phyloP scores from a whole-genome alignment of 169 alveolate species.

The Plasmodium yoelii region DNA sequence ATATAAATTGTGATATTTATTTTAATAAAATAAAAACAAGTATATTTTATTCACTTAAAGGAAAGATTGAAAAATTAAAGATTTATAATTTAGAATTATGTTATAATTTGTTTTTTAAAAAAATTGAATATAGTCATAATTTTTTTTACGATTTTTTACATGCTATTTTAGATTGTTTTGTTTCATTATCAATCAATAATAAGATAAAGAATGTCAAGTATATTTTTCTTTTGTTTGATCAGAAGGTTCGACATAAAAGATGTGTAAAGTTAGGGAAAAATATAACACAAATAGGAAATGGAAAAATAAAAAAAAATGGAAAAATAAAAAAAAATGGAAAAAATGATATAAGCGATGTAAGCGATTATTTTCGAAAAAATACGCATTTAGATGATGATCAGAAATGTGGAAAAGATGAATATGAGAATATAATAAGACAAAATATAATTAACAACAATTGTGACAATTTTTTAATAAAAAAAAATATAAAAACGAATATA shows the following conservation, averaged over 20 bases:
- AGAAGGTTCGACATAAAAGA: constrained; percentile 26
- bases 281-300: not conserved
- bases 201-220: constrained; percentile 34
- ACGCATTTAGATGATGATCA: not conserved
- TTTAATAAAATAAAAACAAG: constrained; percentile 62
- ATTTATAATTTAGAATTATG: constrained; percentile 54
- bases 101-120: constrained; percentile 40
- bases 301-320: too few relatives aligned
- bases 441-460: constrained; percentile 15
- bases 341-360: not conserved
- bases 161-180: constrained; percentile 40
- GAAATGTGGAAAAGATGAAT: not conserved
- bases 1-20: constrained; percentile 24
- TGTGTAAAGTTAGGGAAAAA: not conserved
- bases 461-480: constrained; percentile 47
- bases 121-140: constrained; percentile 48
- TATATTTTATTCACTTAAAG: constrained; percentile 59
- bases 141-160: constrained; percentile 62
- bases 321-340: too few relatives aligned
- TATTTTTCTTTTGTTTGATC: constrained; percentile 47
- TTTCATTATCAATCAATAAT: constrained; percentile 27
- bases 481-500: constrained; percentile 9
- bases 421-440: constrained; percentile 13
- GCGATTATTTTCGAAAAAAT: not conserved
- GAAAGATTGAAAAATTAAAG: constrained; percentile 15